These are phyloP conservation scores for Blakeslea trispora DNA, from an alignment of 371 early-diverging fungal species.

Conservation along the genomic window DNA sequence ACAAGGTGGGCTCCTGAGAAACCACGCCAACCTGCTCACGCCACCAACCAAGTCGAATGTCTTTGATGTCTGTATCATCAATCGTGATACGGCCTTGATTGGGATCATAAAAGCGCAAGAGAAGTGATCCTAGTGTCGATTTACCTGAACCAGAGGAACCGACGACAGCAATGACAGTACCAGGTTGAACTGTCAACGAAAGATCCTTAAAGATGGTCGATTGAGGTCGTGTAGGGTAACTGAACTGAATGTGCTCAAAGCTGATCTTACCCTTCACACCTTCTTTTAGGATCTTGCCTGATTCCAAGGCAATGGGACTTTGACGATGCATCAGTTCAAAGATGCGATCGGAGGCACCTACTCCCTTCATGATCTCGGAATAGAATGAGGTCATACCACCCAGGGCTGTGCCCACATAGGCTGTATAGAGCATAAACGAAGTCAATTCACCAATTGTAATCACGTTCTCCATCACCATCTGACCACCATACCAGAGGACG, in stretches of 20 bases:
- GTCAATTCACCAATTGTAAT: constrained; percentile 82
- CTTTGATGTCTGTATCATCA: constrained; percentile 60
- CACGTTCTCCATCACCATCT: constrained; percentile 68
- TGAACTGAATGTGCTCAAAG: constrained; percentile 71
- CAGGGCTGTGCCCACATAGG: constrained; percentile 74
- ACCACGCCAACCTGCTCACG: constrained; percentile 69
- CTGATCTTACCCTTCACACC: constrained; percentile 56
- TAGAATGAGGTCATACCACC: constrained; percentile 79
- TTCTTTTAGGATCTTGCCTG: constrained; percentile 45
- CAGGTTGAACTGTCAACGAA: constrained; percentile 68
- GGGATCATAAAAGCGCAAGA: constrained; percentile 76
- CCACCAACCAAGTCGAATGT: constrained; percentile 55
- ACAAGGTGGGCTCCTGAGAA: constrained; percentile 83
- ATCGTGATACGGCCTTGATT: constrained; percentile 51
- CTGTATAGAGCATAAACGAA: constrained; percentile 83
- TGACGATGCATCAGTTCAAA: constrained; percentile 68
- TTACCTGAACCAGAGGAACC: constrained; percentile 78
- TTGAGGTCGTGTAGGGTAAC: constrained; percentile 72
- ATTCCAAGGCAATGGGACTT: constrained; percentile 48
- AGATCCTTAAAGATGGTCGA: constrained; percentile 63
- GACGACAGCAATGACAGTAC: constrained; percentile 59
- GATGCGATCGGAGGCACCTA: constrained; percentile 74
- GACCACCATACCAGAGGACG: constrained; percentile 76
- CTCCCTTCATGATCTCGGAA: constrained; percentile 84
- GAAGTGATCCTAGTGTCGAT: constrained; percentile 67